Conservation (phyloP, 176 grass and related monocot genomes). For the Triticum timopheevii region DNA sequence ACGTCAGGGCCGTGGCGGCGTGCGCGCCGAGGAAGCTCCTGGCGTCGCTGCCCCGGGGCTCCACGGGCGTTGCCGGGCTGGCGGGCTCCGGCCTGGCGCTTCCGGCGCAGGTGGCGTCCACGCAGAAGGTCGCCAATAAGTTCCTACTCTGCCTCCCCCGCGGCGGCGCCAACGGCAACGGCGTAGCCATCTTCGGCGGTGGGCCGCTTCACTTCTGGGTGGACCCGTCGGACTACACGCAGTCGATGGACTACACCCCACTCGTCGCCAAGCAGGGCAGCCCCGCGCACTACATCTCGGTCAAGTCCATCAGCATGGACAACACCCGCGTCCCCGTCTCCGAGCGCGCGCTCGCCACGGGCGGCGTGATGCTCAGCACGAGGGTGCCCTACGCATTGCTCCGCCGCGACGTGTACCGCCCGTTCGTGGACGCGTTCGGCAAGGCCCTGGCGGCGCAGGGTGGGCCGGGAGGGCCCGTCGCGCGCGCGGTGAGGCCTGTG, state of each 20-base stretch:
- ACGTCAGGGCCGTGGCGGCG: neutral
- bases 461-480: neutral
- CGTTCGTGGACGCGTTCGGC: constrained; percentile 35
- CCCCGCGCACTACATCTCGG: constrained; percentile 26
- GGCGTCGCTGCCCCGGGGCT: neutral
- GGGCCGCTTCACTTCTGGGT: neutral
- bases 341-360: neutral
- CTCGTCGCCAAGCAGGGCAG: neutral
- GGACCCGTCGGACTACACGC: neutral
- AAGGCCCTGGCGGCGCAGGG: neutral
- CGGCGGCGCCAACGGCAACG: constrained; percentile 1
- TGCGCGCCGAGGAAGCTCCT: constrained; percentile 36
- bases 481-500: neutral
- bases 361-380: constrained; percentile 34
- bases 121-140: constrained; percentile 19
- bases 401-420: constrained; percentile 43
- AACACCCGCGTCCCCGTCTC: neutral
- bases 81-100: constrained; percentile 16
- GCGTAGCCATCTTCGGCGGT: constrained; percentile 41
- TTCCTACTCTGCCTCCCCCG: constrained; percentile 57
- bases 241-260: constrained; percentile 18
- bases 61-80: constrained; percentile 46
- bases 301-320: neutral
- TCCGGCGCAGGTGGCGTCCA: constrained; percentile 36
- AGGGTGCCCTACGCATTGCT: constrained; percentile 32